phyloP scores from a whole-genome alignment of 352 stramenopile species.

The Phytophthora brassicae region DNA sequence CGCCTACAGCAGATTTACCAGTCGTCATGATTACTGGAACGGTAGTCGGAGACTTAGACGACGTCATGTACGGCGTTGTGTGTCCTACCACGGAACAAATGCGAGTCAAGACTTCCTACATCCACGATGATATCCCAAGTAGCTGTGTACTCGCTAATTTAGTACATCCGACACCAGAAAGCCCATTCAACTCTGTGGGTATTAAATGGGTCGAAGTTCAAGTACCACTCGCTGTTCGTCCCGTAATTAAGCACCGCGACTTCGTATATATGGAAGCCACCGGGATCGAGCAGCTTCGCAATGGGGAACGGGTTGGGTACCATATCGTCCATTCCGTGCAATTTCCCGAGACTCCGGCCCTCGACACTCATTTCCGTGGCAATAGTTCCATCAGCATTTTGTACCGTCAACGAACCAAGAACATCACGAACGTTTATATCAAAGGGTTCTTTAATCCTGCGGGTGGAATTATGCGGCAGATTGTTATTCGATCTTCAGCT shows the following conservation, averaged over 20 bases:
- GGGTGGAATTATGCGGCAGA: constrained; percentile 39
- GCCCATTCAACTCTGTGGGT: constrained; percentile 38
- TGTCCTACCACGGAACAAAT: constrained; percentile 35
- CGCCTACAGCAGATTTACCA: constrained; percentile 21
- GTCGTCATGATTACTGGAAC: constrained; percentile 38
- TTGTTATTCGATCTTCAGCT: constrained; percentile 33
- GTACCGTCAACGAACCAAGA: constrained; percentile 50
- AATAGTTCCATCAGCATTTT: constrained; percentile 61
- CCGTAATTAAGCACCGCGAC: constrained; percentile 46
- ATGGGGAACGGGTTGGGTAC: constrained; percentile 47
- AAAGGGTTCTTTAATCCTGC: constrained; percentile 46
- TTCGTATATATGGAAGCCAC: constrained; percentile 52
- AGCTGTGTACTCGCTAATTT: constrained; percentile 47
- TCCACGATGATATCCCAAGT: constrained; percentile 41
- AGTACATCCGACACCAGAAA: constrained; percentile 24
- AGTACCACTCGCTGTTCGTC: constrained; percentile 33
- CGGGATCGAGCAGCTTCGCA: constrained; percentile 35
- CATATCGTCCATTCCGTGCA: constrained; percentile 47
- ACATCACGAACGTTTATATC: constrained; percentile 56
- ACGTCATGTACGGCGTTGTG: constrained; percentile 44
- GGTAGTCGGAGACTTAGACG: constrained; percentile 34
- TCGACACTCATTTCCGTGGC: constrained; percentile 41
- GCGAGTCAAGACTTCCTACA: constrained; percentile 46
- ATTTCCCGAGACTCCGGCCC: constrained; percentile 43
- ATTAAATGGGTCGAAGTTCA: constrained; percentile 61